A percentile compares a stretch with the other conserved stretches of the same genome.
Conservation (phyloP, 2,329 filamentous ascomycete genomes). For the Paraconiothyrium brasiliense region DNA sequence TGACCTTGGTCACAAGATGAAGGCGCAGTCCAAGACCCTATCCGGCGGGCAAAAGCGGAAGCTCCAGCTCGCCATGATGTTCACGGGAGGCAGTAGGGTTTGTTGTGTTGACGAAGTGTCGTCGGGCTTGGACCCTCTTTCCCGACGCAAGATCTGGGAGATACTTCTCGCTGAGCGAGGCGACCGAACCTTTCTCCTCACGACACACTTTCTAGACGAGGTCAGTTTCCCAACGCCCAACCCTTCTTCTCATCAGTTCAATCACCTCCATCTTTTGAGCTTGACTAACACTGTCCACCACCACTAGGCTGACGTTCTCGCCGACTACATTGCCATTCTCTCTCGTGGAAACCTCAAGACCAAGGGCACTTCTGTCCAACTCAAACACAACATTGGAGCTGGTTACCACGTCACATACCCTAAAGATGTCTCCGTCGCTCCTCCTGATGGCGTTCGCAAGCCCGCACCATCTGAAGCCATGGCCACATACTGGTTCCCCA, state of each 20-base stretch:
- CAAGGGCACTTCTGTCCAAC: conserved; percentile 82
- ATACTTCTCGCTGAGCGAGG: conserved; percentile 88
- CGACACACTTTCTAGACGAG: conserved; percentile 93
- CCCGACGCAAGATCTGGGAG: conserved; percentile 90
- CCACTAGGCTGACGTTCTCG: conserved; percentile 75
- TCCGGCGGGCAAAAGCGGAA: conserved; percentile 94
- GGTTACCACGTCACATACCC: conserved; percentile 75
- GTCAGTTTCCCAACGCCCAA: conserved; percentile 1
- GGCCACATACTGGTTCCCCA: conserved; percentile 75
- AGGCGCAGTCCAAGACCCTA: conserved; percentile 77
- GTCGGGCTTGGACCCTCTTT: conserved; percentile 86
- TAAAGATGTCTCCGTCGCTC: conserved; percentile 53
- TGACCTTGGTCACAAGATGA: conserved; percentile 78
- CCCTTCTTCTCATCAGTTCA: neutral
- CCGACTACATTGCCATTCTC: conserved; percentile 87
- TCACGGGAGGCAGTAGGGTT: conserved; percentile 86
- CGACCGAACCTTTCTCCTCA: conserved; percentile 82
- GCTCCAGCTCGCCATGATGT: conserved; percentile 92
- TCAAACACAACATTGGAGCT: conserved; percentile 83
- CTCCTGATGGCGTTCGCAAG: conserved; percentile 58
- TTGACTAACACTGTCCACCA: neutral
- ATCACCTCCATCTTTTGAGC: neutral
- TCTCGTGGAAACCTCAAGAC: conserved; percentile 85
- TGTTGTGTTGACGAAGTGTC: conserved; percentile 94
- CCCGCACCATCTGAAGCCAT: conserved; percentile 65